A percentile compares a stretch with the other conserved stretches of the same genome.
These are phyloP conservation scores for Exophiala oligosperma DNA, from an alignment of 2,329 filamentous ascomycete species.

Conservation along the genomic window DNA sequence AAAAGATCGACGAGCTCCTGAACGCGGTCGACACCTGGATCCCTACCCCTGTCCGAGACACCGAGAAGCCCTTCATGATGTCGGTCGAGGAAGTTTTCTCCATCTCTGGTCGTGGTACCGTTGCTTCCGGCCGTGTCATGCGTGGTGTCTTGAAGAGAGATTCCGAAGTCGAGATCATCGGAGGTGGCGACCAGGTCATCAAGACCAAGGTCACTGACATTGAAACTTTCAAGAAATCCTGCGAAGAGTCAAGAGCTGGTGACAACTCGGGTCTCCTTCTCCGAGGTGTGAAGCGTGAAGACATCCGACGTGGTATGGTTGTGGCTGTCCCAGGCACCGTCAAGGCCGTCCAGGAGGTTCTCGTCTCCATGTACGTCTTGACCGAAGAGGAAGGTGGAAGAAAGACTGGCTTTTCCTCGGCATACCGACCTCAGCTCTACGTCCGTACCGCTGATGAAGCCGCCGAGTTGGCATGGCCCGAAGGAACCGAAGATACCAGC, in stretches of 20 bases:
- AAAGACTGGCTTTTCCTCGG: constrained; percentile 90
- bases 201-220: constrained; percentile 99
- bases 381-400: constrained; percentile 98
- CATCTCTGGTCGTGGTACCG: constrained; percentile 90
- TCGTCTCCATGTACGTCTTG: constrained; percentile 94
- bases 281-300: constrained; percentile 93
- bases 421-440: constrained; percentile 97
- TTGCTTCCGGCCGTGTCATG: constrained; percentile 95
- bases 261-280: constrained; percentile 98
- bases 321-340: constrained; percentile 77
- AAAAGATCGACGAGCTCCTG: constrained; percentile 91
- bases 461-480: constrained; percentile 81
- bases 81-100: constrained; percentile 93
- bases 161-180: constrained; percentile 89
- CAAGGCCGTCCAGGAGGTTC: constrained; percentile 87
- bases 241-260: constrained; percentile 91
- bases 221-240: constrained; percentile 99
- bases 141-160: constrained; percentile 93
- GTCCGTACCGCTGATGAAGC: constrained; percentile 83
- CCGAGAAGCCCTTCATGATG: constrained; percentile 99
- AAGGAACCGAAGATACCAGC: constrained; percentile 70
- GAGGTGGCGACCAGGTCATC: constrained; percentile 77
- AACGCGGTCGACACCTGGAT: constrained; percentile 93
- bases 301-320: constrained; percentile 93
- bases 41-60: constrained; percentile 87